These are phyloP conservation scores for Diplodia intermedia DNA, from an alignment of 2,329 filamentous ascomycete species.

Conservation along the genomic window DNA sequence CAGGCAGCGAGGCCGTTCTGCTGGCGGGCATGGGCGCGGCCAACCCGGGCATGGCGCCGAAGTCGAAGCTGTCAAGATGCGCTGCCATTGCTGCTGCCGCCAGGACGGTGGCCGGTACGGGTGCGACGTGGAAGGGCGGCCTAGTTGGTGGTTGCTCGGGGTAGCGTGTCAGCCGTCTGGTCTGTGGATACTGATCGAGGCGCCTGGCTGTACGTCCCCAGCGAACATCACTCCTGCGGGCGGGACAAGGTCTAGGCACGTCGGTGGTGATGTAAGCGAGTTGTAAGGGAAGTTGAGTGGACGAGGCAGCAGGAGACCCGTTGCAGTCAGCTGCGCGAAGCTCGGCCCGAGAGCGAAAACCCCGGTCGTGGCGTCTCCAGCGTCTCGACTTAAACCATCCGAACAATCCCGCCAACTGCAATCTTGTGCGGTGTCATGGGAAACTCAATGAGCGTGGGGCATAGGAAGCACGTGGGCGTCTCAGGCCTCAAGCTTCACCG, in stretches of 20 bases:
- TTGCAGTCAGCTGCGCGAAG: neutral
- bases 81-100: slow-evolving; percentile 2
- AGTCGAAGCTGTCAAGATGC: slow-evolving; percentile 17
- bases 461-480: too few relatives aligned
- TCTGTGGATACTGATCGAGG: neutral
- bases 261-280: slow-evolving; percentile 21
- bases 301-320: neutral
- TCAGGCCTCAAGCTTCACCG: too few relatives aligned
- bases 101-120: neutral
- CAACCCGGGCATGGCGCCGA: slow-evolving; percentile 6
- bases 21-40: neutral
- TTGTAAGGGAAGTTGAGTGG: slow-evolving; percentile 10
- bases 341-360: neutral
- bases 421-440: neutral
- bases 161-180: slow-evolving; percentile 3
- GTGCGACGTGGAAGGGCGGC: neutral
- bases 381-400: neutral
- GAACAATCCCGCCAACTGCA: neutral
- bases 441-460: too few relatives aligned
- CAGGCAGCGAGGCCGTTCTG: neutral
- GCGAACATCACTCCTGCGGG: slow-evolving; percentile 14
- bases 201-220: neutral
- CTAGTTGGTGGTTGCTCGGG: neutral
- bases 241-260: slow-evolving; percentile 4
- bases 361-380: too few relatives aligned